Evolutionary conservation across 2,329 filamentous ascomycete genomes (phyloP).

Genomic region (Colletotrichum sp.): DNA sequence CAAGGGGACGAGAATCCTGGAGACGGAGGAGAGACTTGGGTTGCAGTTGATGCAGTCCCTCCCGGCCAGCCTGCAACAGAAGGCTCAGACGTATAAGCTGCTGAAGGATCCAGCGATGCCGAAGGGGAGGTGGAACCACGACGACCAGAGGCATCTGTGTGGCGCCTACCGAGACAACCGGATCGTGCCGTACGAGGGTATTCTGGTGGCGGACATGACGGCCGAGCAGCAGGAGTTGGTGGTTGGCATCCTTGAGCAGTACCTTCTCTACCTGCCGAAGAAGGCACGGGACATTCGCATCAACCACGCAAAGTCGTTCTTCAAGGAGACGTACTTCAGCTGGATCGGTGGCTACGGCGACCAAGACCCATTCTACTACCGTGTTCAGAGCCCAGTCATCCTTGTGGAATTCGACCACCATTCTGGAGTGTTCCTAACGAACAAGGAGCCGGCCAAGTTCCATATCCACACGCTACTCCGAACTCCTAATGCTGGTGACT

Average conservation of each 20-base stretch:
- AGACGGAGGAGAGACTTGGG: conserved; percentile 67
- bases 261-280: conserved; percentile 70
- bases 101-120: conserved; percentile 72
- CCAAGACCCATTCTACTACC: conserved; percentile 76
- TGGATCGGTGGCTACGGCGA: conserved; percentile 77
- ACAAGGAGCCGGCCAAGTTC: conserved; percentile 75
- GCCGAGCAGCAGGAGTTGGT: conserved; percentile 57
- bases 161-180: conserved; percentile 82
- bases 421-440: conserved; percentile 77
- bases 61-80: conserved; percentile 43
- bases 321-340: conserved; percentile 76
- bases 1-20: conserved; percentile 68
- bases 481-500: conserved; percentile 78
- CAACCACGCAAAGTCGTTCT: conserved; percentile 56
- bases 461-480: conserved; percentile 79
- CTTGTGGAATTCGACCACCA: conserved; percentile 82
- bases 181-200: conserved; percentile 75
- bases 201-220: conserved; percentile 56
- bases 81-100: conserved; percentile 61
- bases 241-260: conserved; percentile 65
- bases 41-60: conserved; percentile 74
- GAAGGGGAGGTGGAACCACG: conserved; percentile 75
- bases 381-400: conserved; percentile 77
- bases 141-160: conserved; percentile 79
- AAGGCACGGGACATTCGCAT: conserved; percentile 59